phyloP scores from a whole-genome alignment of 768 basidiomycete species.

The Collybia mongolica region DNA sequence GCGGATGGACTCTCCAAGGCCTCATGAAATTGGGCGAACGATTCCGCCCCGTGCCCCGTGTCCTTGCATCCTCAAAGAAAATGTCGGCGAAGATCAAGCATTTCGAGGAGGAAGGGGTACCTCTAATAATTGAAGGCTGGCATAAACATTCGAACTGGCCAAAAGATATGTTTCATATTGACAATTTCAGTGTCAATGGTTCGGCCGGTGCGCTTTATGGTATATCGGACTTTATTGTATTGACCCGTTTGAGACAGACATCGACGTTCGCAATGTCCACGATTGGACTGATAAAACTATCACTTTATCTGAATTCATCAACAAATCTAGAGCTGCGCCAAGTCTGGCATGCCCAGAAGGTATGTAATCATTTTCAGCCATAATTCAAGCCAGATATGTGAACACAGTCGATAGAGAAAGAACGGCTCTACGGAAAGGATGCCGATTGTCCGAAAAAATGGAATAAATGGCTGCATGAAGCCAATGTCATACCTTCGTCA shows the following conservation, averaged over 20 bases:
- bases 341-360: conserved; percentile 37
- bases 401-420: conserved; percentile 38
- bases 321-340: conserved; percentile 33
- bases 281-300: conserved; percentile 53
- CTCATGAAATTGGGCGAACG: conserved; percentile 18
- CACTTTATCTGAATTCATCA: conserved; percentile 51
- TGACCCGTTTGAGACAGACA: conserved; percentile 33
- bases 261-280: conserved; percentile 63
- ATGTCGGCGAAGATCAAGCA: conserved; percentile 33
- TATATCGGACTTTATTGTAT: too few relatives aligned
- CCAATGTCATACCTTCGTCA: conserved; percentile 46
- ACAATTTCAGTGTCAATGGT: conserved; percentile 46
- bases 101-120: conserved; percentile 52
- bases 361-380: conserved; percentile 16
- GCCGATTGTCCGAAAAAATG: conserved; percentile 65
- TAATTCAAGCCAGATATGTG: neutral
- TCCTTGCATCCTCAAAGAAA: conserved; percentile 24
- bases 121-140: conserved; percentile 64
- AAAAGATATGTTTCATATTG: conserved; percentile 47
- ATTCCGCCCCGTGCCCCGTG: conserved; percentile 32
- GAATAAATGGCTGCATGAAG: conserved; percentile 55
- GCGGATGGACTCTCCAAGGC: conserved; percentile 48
- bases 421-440: conserved; percentile 79
- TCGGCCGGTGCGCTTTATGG: conserved; percentile 13
- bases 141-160: conserved; percentile 59